Evolutionary conservation across 169 alveolate species (phyloP), one percentile per base, ranked within the genome.

Genomic region (Amoebophrya sp.): DNA sequence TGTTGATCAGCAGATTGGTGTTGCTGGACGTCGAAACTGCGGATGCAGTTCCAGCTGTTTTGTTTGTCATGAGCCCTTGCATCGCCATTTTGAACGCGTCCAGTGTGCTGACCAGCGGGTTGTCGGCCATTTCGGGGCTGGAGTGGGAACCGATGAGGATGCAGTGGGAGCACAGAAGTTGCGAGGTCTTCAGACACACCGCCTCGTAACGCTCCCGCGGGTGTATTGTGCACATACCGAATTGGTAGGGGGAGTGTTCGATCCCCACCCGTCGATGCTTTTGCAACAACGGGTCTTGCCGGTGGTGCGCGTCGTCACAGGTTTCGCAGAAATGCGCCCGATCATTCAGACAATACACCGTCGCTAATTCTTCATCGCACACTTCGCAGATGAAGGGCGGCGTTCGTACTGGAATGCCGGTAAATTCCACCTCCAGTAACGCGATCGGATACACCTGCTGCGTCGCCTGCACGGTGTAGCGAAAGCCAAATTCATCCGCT

Each of bases 241-340:
- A 93, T 40, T 93, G 95, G 89, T 91, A 93, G 40, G 95, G 95
- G 23, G 94, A 92, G 88, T 93, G 95, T 53, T 93, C 91, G 55
- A 93, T 91, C 23, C 93, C 93, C 41, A 93, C 94, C 40, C 95
- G 92, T 77, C 89, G 92, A 77, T 93, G 95, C 66, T 92, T 91
- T 66, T 92, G 89, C 23, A 93, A 89, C 77, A 93, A 90, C 38
- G 94, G 88, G 25, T 92, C 77, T 39, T 92, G 91, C 0, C 93
- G 89, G 90, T 93, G 95, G 40, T 93, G 95, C 39, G 55, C 53
- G 35, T 89, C 95, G 77, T 93, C 95, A 40, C 95, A 93, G 32
- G 93, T 90, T 3, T 90, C 93, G 66, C 95, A 93, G 40, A 93
- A 91, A 33, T 93, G 95, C 32, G 95, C 95, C 41, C 93, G 92